Conservation (phyloP, 441 rosid species). For the Theobroma grandiflorum region DNA sequence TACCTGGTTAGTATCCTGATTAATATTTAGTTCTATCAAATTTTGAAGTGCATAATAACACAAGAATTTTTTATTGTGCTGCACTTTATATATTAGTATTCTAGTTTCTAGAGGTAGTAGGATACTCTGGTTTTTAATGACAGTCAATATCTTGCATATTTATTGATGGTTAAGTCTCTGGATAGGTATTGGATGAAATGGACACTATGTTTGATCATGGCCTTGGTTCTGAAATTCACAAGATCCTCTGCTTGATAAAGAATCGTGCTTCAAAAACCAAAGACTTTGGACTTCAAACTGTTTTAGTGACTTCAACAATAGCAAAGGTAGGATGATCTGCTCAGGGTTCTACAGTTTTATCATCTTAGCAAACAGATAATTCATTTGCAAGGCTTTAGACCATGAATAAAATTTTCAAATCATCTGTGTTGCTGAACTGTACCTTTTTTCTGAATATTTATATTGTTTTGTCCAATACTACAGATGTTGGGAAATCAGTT, state of each 20-base stretch:
- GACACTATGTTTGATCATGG: constrained; percentile 36
- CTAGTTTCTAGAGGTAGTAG: not conserved
- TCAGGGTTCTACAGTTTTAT: not conserved
- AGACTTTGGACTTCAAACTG: constrained; percentile 32
- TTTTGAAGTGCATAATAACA: not conserved
- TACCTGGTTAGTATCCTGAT: constrained; percentile 37
- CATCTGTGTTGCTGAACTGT: not conserved
- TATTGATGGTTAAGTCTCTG: constrained; percentile 3
- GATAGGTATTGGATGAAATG: constrained; percentile 47
- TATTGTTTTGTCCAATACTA: not conserved
- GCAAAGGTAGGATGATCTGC: constrained; percentile 33
- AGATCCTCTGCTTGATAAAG: constrained; percentile 30
- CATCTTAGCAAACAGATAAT: not conserved
- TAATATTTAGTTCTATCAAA: not conserved
- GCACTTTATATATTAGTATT: not conserved
- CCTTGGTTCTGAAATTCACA: constrained; percentile 31
- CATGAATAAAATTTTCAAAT: not conserved
- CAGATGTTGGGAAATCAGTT: constrained; percentile 44
- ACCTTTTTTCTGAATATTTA: not conserved
- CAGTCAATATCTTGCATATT: not conserved
- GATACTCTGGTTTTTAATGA: not conserved
- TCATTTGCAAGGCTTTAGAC: constrained; percentile 3
- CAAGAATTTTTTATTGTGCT: not conserved
- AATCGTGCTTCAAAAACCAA: constrained; percentile 19
- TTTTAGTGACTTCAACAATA: constrained; percentile 41